Evolutionary conservation across 2,329 filamentous ascomycete species (phyloP), one percentile per base, ranked within the genome.

Genomic region (Rasamsonia emersonii): DNA sequence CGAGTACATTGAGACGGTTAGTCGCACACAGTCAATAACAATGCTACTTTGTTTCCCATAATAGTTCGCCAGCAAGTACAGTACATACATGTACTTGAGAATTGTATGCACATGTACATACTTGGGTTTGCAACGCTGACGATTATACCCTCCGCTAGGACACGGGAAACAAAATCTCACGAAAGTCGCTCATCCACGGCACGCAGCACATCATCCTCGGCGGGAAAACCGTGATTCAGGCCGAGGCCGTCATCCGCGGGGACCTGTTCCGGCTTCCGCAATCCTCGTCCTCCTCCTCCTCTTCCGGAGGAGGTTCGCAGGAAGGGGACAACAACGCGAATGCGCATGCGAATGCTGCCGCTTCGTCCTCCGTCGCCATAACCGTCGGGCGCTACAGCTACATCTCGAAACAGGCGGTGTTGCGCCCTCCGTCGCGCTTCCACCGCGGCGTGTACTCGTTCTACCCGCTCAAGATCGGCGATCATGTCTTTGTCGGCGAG

Each of bases 161-260:
- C 64, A 94, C 88, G 3, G 91, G 91, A 45, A 98, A 98, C 73
- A 96, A 96, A 67, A 91, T 98, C 50, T 89, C 88, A 23, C 85
- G 91, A 45, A 86, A 86, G 46, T 84, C 86, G 40, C 79, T 82
- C 54, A 85, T 98, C 47, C 83, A 93, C 51, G 91, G 91, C 50
- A 95, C 89, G 14, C 86, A 93, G 48, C 93, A 96, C 64, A 96
- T 98, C 62, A 94, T 94, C 61, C 81, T 98, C 2, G 91, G 86
- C 46, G 91, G 91, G 42, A 93, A 86, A 62, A 93, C 88, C 1
- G 86, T 96, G 41, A 93, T 98, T 53, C 86, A 94, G 70, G 82
- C 86, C 41, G 88, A 94, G 53, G 89, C 86, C 48, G 86, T 91
- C 61, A 86, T 98, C 53, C 81, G 91, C 28, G 91, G 89, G 26